A percentile compares a stretch with the other conserved stretches of the same genome.
Evolutionary conservation across 2,329 filamentous ascomycete genomes (phyloP).

Genomic region (Cytospora chrysosperma): DNA sequence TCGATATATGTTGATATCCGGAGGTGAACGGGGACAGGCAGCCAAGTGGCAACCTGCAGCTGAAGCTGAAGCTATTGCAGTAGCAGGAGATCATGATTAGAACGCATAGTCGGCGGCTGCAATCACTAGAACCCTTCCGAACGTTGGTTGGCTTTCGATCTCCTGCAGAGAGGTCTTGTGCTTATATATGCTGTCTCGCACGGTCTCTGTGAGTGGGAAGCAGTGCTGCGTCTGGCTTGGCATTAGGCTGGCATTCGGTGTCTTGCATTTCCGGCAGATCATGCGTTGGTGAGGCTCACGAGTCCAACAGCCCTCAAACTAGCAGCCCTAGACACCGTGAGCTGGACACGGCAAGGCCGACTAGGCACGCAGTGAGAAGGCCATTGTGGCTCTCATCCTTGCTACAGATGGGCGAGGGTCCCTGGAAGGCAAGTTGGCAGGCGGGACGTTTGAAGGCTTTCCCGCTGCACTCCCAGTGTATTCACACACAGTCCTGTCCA

Average conservation of each 20-base stretch:
- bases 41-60: conserved; percentile 25
- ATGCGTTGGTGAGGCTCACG: conserved; percentile 58
- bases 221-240: conserved; percentile 27
- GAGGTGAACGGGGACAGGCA: no score
- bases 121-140: conserved; percentile 26
- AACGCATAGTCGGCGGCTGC: conserved; percentile 43
- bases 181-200: conserved; percentile 51
- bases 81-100: conserved; percentile 71
- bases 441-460: conserved; percentile 56
- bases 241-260: conserved; percentile 38
- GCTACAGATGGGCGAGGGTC: conserved; percentile 62
- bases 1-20: no score
- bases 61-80: conserved; percentile 66
- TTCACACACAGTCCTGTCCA: conserved; percentile 58
- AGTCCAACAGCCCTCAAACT: conserved; percentile 48
- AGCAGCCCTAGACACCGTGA: no score
- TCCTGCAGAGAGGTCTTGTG: conserved; percentile 38
- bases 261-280: conserved; percentile 47
- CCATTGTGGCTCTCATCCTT: conserved; percentile 37
- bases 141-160: conserved; percentile 37
- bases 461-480: conserved; percentile 50
- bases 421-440: conserved; percentile 43
- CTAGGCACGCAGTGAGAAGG: conserved; percentile 29
- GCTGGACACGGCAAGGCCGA: no score
- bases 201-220: conserved; percentile 46